These are phyloP conservation scores for Lachnellula hyalina DNA, from an alignment of 2,329 filamentous ascomycete genomes.

Conservation along the genomic window DNA sequence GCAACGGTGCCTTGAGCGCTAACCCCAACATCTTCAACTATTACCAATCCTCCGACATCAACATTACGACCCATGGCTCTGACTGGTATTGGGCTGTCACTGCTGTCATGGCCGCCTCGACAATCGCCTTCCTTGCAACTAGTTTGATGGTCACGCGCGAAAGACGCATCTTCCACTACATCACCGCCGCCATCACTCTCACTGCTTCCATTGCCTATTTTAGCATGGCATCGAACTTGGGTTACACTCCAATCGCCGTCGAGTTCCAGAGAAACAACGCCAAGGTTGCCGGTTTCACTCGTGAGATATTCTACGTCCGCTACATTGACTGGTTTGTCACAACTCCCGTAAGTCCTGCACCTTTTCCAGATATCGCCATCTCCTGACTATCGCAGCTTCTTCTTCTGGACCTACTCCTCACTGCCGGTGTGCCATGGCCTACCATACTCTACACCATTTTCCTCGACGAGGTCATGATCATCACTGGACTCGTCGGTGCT, in stretches of 20 bases:
- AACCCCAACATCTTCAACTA: conserved; percentile 25
- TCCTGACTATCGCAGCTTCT: conserved; percentile 37
- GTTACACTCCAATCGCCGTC: conserved; percentile 57
- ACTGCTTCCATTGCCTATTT: conserved; percentile 60
- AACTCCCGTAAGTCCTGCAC: conserved; percentile 40
- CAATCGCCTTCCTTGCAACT: conserved; percentile 48
- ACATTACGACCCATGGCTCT: conserved; percentile 54
- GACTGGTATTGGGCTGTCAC: conserved; percentile 60
- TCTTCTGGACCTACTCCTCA: conserved; percentile 57
- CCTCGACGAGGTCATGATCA: conserved; percentile 60
- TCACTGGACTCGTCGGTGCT: conserved; percentile 62
- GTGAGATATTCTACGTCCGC: conserved; percentile 62
- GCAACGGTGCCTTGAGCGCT: conserved; percentile 16
- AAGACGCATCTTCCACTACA: conserved; percentile 59
- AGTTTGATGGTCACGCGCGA: conserved; percentile 48
- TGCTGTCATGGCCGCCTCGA: conserved; percentile 51
- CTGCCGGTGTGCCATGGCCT: conserved; percentile 58
- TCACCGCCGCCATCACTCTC: conserved; percentile 53
- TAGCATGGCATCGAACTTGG: conserved; percentile 61
- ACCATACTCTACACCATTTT: conserved; percentile 58
- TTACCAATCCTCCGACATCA: conserved; percentile 42
- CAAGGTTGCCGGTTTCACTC: conserved; percentile 44
- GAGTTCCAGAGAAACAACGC: conserved; percentile 46
- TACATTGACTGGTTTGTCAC: conserved; percentile 62
- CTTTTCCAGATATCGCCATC: background rate